A percentile compares a stretch with the other conserved stretches of the same genome.
These are phyloP conservation scores for Cucumis sativus DNA, from an alignment of 306 rosid genomes.

Conservation along the genomic window Cucumber_9930_V3 NC_026657.2:11973001-11973500, in stretches of 20 bases:
- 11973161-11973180: conserved; percentile 35
- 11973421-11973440: conserved; percentile 26
- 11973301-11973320: conserved; percentile 27
- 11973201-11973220: conserved; percentile 39
- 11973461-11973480: conserved; percentile 40
- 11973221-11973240: conserved; percentile 32
- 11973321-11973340: conserved; percentile 33
- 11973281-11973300: conserved; percentile 22
- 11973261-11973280: conserved; percentile 24
- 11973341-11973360: conserved; percentile 18
- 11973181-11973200: conserved; percentile 41
- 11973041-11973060: conserved; percentile 24
- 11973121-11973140: conserved; percentile 29
- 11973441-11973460: conserved; percentile 32
- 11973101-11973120: conserved; percentile 37
- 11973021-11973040: conserved; percentile 37
- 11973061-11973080: conserved; percentile 35
- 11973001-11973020: conserved; percentile 38
- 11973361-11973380: conserved; percentile 25
- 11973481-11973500: conserved; percentile 26
- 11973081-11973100: conserved; percentile 30
- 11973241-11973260: conserved; percentile 37
- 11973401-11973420: conserved; percentile 28
- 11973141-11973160: conserved; percentile 32
- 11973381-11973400: conserved; percentile 37